These are phyloP conservation scores for Podaxis sp. DNA, from an alignment of 768 basidiomycete species.

Conservation along the genomic window DNA sequence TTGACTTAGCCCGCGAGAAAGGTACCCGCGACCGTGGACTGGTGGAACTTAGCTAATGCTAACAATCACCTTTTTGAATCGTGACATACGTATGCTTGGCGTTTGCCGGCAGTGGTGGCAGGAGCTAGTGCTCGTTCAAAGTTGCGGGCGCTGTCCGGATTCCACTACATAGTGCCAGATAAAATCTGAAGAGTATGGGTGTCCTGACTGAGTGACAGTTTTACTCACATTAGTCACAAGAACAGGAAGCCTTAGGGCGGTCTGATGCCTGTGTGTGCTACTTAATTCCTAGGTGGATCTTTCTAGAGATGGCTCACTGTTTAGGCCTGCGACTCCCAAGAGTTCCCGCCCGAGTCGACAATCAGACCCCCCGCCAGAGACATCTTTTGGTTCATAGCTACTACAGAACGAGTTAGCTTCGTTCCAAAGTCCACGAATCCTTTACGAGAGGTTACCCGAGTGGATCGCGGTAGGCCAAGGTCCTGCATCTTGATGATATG, in stretches of 20 bases:
- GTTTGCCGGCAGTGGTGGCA: not conserved
- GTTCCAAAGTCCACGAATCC: not conserved
- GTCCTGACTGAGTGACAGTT: no score
- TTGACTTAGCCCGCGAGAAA: not conserved
- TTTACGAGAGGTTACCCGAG: conserved; percentile 6
- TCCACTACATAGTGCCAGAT: not conserved
- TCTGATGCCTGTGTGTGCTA: not conserved
- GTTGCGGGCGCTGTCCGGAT: not conserved
- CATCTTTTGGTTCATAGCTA: not conserved
- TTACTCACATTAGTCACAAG: no score
- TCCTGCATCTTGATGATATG: not conserved
- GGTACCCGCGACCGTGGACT: not conserved
- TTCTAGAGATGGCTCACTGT: not conserved
- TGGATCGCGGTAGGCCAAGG: not conserved
- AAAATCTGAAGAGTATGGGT: no score
- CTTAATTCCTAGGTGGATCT: not conserved
- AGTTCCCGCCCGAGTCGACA: not conserved
- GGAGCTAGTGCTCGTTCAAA: not conserved
- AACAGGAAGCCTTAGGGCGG: no score
- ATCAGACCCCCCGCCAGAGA: not conserved
- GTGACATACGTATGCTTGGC: not conserved
- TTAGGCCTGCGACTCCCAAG: not conserved
- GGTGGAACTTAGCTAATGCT: not conserved
- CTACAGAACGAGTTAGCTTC: not conserved
- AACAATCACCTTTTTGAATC: not conserved